These are phyloP conservation scores for Solanum sitiens DNA, from an alignment of 257 asterid genomes.

Conservation along the genomic window DNA sequence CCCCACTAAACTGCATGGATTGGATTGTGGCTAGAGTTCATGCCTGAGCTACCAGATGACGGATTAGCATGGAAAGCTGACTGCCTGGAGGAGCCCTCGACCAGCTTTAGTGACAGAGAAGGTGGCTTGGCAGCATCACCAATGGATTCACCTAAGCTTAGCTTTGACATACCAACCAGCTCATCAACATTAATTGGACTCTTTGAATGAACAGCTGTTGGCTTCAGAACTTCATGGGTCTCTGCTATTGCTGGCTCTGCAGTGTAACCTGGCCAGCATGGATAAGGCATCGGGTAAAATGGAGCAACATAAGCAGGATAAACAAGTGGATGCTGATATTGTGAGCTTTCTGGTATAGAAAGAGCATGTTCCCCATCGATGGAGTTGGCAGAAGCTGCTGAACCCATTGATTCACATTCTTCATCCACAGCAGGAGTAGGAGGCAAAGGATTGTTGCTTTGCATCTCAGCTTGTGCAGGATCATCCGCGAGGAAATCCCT, in stretches of 20 bases:
- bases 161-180: conserved; percentile 81
- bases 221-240: conserved; percentile 82
- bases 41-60: conserved; percentile 42
- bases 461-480: conserved; percentile 44
- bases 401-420: conserved; percentile 80
- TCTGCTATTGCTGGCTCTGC: conserved; percentile 54
- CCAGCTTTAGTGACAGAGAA: conserved; percentile 53
- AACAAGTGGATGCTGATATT: conserved; percentile 52
- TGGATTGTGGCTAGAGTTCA: conserved; percentile 60
- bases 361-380: conserved; percentile 35
- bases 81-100: conserved; percentile 75
- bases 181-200: conserved; percentile 82
- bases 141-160: conserved; percentile 73
- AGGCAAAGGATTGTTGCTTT: conserved; percentile 28
- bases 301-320: conserved; percentile 85
- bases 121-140: conserved; percentile 45
- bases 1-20: conserved; percentile 57
- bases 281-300: conserved; percentile 52
- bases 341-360: conserved; percentile 42
- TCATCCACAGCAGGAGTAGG: conserved; percentile 49
- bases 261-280: conserved; percentile 56
- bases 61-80: conserved; percentile 94
- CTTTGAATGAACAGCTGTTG: conserved; percentile 85
- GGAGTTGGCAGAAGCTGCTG: conserved; percentile 78
- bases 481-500: conserved; percentile 49